Percentiles rank a stretch among this genome's conserved stretches.
Evolutionary conservation across 2,329 filamentous ascomycete species (phyloP).

Genomic region (Dothiorella sarmentorum): DNA sequence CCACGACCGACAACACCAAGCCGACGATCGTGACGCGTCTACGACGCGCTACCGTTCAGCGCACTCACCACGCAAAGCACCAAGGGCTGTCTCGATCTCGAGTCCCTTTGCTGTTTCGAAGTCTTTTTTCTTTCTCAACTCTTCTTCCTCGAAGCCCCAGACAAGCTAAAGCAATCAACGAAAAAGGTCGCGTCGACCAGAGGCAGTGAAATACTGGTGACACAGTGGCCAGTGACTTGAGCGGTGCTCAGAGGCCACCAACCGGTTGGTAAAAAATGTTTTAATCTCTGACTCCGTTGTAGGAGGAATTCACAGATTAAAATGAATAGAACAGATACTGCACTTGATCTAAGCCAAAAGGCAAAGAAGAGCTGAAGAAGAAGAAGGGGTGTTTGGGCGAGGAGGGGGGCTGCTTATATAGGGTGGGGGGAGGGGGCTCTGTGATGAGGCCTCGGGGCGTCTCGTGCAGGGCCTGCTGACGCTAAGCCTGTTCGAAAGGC

Average conservation of each 20-base stretch:
- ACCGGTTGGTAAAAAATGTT: background rate
- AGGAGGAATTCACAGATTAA: background rate
- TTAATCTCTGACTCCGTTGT: background rate
- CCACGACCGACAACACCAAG: no score
- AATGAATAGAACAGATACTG: background rate
- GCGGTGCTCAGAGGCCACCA: background rate
- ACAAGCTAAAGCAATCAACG: background rate
- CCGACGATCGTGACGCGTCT: no score
- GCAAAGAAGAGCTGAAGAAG: conserved; percentile 6
- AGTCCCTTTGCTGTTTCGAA: no score
- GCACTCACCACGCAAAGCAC: no score
- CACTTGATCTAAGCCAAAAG: background rate
- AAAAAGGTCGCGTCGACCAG: background rate
- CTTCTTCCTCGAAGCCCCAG: background rate
- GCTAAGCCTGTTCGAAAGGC: no score
- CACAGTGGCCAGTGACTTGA: background rate
- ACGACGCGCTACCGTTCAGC: no score
- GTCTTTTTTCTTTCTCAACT: no score
- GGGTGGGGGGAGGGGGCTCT: background rate
- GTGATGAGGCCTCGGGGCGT: no score
- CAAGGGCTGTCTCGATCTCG: no score
- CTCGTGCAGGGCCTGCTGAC: no score
- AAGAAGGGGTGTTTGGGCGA: background rate
- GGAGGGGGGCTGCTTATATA: no score
- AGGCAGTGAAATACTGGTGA: background rate